Conservation (phyloP, 805 yeast species). For the Pachysolen tannophilus region DNA sequence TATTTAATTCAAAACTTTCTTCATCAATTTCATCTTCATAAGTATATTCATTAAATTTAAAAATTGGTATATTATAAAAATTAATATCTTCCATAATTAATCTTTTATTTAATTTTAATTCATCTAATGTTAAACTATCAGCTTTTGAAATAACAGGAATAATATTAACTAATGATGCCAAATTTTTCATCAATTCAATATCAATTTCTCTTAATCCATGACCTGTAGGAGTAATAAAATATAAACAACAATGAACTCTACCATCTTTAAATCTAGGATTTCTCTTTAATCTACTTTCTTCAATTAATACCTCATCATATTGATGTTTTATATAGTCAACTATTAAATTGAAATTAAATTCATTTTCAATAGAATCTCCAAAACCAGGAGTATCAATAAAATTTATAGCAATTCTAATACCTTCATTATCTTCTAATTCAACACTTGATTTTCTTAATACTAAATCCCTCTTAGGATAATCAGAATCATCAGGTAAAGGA, state of each 20-base stretch:
- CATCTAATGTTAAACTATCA: constrained; percentile 66
- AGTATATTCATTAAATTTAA: constrained; percentile 64
- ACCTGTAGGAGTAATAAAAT: constrained; percentile 64
- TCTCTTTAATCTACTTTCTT: constrained; percentile 74
- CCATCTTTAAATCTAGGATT: constrained; percentile 83
- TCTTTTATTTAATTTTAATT: constrained; percentile 63
- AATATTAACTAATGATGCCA: constrained; percentile 70
- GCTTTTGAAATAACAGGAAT: constrained; percentile 79
- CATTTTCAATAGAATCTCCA: constrained; percentile 67
- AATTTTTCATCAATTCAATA: constrained; percentile 56
- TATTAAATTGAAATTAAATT: constrained; percentile 55
- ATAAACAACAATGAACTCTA: constrained; percentile 70
- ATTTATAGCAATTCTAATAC: constrained; percentile 69
- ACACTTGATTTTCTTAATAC: constrained; percentile 71
- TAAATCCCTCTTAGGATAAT: constrained; percentile 39
- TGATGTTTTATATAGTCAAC: constrained; percentile 79
- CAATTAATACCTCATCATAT: constrained; percentile 74
- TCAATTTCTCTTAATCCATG: constrained; percentile 69
- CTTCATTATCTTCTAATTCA: constrained; percentile 82
- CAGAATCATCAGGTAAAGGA: constrained; percentile 46
- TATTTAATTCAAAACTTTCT: constrained; percentile 22
- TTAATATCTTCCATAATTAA: constrained; percentile 73
- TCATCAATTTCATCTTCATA: constrained; percentile 22
- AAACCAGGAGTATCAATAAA: constrained; percentile 81
- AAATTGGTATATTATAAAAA: constrained; percentile 63